Percentiles rank a stretch among this genome's conserved stretches.
These are phyloP conservation scores for Pleurotus eryngii DNA, from an alignment of 768 basidiomycete genomes.

Conservation along the genomic window DNA sequence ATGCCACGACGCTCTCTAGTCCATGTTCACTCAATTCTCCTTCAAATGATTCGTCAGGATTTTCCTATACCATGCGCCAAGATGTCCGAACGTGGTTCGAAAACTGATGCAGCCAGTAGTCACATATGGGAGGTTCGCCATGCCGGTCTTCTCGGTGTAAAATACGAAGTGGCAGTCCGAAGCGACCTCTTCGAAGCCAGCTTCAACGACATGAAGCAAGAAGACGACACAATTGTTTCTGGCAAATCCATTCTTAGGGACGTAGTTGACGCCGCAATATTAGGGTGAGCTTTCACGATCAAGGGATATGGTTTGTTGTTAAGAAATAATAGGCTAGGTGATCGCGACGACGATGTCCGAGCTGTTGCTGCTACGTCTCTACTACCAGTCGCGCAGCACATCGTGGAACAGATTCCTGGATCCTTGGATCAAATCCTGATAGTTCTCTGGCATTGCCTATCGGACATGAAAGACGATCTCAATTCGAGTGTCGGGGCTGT, in stretches of 20 bases:
- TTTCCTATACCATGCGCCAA: constrained; percentile 44
- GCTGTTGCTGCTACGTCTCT: constrained; percentile 92
- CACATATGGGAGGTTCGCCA: constrained; percentile 98
- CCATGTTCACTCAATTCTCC: constrained; percentile 78
- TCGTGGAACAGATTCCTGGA: constrained; percentile 73
- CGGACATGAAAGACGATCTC: constrained; percentile 93
- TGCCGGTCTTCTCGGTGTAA: constrained; percentile 95
- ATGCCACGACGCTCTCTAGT: constrained; percentile 80
- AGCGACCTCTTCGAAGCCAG: constrained; percentile 67
- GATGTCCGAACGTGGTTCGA: constrained; percentile 17
- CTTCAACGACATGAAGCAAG: constrained; percentile 28
- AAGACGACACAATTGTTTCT: constrained; percentile 33
- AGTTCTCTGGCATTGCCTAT: constrained; percentile 88
- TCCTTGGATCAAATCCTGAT: constrained; percentile 71
- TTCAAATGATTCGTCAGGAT: constrained; percentile 93
- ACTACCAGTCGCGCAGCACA: constrained; percentile 77
- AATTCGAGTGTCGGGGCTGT: constrained; percentile 95
- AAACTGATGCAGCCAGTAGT: constrained; percentile 35
- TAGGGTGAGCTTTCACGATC: constrained; percentile 57
- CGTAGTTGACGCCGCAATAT: constrained; percentile 85
- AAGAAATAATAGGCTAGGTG: constrained; percentile 59
- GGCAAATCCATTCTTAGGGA: constrained; percentile 65
- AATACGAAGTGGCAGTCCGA: constrained; percentile 96
- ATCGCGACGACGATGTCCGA: constrained; percentile 94
- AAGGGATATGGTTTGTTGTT: constrained; percentile 1